These are phyloP conservation scores for Patellaria atrata DNA, from an alignment of 495 filamentous ascomycete species.

Conservation along the genomic window DNA sequence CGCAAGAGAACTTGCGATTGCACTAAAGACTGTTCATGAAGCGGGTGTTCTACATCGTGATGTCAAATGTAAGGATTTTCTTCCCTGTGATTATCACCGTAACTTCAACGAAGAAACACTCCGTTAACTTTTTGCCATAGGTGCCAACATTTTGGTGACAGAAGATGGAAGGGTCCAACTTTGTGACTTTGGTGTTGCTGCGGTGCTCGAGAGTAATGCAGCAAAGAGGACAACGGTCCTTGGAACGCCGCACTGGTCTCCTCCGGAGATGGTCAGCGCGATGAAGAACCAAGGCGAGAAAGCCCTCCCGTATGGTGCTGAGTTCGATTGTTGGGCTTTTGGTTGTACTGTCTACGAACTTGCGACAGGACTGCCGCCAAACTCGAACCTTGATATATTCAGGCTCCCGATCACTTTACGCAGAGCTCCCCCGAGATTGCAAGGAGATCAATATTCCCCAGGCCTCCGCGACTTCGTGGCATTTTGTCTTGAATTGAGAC, in stretches of 20 bases:
- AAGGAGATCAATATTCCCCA: constrained; percentile 63
- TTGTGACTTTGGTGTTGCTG: constrained; percentile 92
- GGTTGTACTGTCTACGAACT: constrained; percentile 85
- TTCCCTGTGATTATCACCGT: no score
- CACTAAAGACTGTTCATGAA: constrained; percentile 73
- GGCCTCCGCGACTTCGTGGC: constrained; percentile 62
- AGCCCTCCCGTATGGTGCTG: constrained; percentile 41
- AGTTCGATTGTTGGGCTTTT: constrained; percentile 92
- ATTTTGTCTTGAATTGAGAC: constrained; percentile 64
- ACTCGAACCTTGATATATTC: constrained; percentile 22
- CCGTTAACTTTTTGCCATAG: no score
- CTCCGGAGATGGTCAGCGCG: constrained; percentile 46
- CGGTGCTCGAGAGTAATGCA: constrained; percentile 63
- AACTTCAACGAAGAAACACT: no score
- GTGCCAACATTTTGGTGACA: constrained; percentile 79
- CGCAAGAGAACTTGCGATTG: constrained; percentile 71
- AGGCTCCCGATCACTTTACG: constrained; percentile 8
- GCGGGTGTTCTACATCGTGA: constrained; percentile 92
- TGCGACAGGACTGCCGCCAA: constrained; percentile 75
- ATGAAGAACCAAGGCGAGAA: constrained; percentile 18
- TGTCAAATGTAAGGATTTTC: constrained; percentile 55
- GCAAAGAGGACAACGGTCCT: constrained; percentile 89
- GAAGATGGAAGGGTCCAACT: constrained; percentile 79
- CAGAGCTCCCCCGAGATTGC: constrained; percentile 45
- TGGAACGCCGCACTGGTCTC: constrained; percentile 95